phyloP scores from a whole-genome alignment of 345 rosid species.

The Turritis glabra region DNA sequence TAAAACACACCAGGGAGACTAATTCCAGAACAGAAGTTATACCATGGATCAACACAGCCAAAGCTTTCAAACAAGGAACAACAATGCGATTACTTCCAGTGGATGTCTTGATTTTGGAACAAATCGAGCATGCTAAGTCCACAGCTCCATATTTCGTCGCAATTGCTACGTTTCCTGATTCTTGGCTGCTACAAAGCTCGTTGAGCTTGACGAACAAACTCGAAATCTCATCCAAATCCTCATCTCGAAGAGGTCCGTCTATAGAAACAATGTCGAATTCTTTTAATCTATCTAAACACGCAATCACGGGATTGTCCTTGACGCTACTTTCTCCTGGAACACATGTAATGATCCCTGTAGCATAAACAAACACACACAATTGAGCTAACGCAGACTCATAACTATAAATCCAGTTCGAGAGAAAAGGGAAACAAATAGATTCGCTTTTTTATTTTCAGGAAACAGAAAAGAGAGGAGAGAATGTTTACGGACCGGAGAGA shows the following conservation, averaged over 20 bases:
- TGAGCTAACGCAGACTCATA: not conserved
- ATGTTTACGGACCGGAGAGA: slow-evolving; percentile 60
- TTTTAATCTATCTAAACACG: slow-evolving; percentile 61
- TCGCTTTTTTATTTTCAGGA: not conserved
- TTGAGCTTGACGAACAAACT: slow-evolving; percentile 49
- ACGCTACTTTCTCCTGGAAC: slow-evolving; percentile 68
- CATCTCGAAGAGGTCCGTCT: slow-evolving; percentile 29
- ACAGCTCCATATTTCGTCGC: slow-evolving; percentile 70
- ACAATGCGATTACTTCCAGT: slow-evolving; percentile 32
- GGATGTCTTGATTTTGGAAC: slow-evolving; percentile 47
- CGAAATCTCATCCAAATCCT: slow-evolving; percentile 48
- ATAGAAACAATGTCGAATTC: slow-evolving; percentile 32
- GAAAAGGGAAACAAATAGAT: not conserved
- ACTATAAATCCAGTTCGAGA: not conserved
- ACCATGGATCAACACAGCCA: slow-evolving; percentile 70
- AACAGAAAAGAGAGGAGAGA: slow-evolving; percentile 7
- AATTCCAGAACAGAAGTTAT: slow-evolving; percentile 8
- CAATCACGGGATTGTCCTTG: slow-evolving; percentile 62
- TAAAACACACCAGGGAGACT: not conserved
- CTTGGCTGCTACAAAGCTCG: slow-evolving; percentile 48
- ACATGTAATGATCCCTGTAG: slow-evolving; percentile 70
- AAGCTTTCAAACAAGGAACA: slow-evolving; percentile 57
- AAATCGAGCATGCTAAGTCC: slow-evolving; percentile 61
- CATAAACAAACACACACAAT: slow-evolving; percentile 10
- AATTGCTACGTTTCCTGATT: slow-evolving; percentile 59